Base-by-base conservation (phyloP, 2,329 filamentous ascomycete species). In the Huntiella bhutanensis region DNA sequence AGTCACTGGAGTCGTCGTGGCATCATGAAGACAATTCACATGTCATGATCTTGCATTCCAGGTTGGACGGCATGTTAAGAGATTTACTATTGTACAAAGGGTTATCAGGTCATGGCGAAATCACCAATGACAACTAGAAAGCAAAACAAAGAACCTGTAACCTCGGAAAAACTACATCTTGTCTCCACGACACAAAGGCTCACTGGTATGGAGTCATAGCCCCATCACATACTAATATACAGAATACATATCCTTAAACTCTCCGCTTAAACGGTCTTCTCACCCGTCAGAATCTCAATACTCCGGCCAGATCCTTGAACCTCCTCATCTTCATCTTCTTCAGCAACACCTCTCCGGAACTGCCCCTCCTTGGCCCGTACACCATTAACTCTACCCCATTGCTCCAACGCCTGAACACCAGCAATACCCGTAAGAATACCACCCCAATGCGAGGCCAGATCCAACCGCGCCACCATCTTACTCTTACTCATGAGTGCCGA, bases 391-490 rank as follows among this genome's bases (percentile, higher is more conserved):
- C 48, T 40, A 3, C 48, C 41, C 13, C 40, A 47, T 15, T 47
- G 16, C 47, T 60, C 55, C 15, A 64, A 50, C 11, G 63, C 46
- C 39, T 62, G 58, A 12, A 59, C 60, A 13, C 66, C 66, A 10
- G 60, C 35, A 1, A 68, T 55, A 7, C 72, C 73, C 3, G 64
- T 61, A 13, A 63, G 51, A 51, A 76, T 64, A 36, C 72, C 71
- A 5, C 60, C 64, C 51, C 76, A 51, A 51, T 75, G 72, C 32
- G 70, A 71, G 40, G 65, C 63, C 12, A 74, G 55, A 48, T 76
- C 71, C 12, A 74, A 55, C 48, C 77, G 71, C 33, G 71, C 56
- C 43, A 58, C 61, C 45, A 64, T 57, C 50, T 59, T 61, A 28
- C 55, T 58, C 48, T 61, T 59, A 46, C 63, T 66, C 40, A 68